A percentile compares a stretch with the other conserved stretches of the same genome.
Conservation (phyloP, 169 alveolate species). For the Besnoitia besnoiti region DNA sequence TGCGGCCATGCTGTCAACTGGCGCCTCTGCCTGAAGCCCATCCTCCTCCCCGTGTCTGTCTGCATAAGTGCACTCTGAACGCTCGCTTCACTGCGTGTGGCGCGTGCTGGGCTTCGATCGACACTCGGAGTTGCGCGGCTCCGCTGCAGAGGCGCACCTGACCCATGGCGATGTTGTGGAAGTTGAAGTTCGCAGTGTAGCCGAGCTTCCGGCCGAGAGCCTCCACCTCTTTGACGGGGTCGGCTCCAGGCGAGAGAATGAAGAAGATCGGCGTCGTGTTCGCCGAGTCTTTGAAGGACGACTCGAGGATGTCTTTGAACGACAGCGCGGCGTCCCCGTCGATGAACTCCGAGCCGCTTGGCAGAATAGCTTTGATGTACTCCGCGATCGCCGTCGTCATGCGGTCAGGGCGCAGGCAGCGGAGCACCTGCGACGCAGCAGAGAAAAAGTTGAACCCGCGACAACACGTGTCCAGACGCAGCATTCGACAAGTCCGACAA, state of each 20-base stretch:
- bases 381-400: constrained; percentile 91
- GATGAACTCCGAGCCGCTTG: constrained; percentile 92
- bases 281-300: constrained; percentile 88
- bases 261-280: constrained; percentile 91
- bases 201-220: constrained; percentile 85
- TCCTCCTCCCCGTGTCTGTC: no score
- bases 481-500: not conserved
- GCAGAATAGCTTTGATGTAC: constrained; percentile 90
- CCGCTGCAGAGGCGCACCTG: constrained; percentile 75
- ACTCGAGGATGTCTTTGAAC: constrained; percentile 86
- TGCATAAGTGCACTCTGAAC: no score
- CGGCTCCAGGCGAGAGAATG: constrained; percentile 95
- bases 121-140: no score
- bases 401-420: constrained; percentile 96
- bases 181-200: constrained; percentile 85
- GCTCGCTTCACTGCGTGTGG: no score
- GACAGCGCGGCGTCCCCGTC: constrained; percentile 91
- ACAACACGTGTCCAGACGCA: not conserved
- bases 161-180: constrained; percentile 93
- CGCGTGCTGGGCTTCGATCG: no score
- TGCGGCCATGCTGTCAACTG: no score
- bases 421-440: constrained; percentile 77
- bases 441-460: not conserved
- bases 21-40: no score
- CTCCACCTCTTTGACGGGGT: constrained; percentile 88